phyloP scores from a whole-genome alignment of 192 early-diverging fungal genomes.

The Coemansia sp. region DNA sequence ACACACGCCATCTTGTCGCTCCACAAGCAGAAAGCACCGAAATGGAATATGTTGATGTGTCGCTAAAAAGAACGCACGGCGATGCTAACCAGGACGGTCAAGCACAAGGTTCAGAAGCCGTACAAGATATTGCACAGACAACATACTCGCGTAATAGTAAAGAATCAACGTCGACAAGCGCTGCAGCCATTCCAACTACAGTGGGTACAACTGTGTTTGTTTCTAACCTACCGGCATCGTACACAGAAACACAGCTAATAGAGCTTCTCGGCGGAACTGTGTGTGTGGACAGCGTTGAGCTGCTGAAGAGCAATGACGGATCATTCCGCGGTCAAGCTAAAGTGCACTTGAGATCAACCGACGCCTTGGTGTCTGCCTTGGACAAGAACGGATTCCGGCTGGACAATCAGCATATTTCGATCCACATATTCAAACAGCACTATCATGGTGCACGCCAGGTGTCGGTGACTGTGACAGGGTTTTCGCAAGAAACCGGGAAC shows the following conservation, averaged over 20 bases:
- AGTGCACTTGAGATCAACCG: slow-evolving; percentile 9
- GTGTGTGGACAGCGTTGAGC: slow-evolving; percentile 5
- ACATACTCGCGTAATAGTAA: neutral
- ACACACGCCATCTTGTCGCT: neutral
- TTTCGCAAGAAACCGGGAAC: slow-evolving; percentile 36
- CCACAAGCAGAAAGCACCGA: neutral
- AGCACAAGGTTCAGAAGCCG: neutral
- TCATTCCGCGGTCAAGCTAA: slow-evolving; percentile 35
- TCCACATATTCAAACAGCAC: slow-evolving; percentile 35
- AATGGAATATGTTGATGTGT: neutral
- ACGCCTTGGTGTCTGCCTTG: slow-evolving; percentile 30
- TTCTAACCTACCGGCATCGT: slow-evolving; percentile 23
- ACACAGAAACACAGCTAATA: neutral
- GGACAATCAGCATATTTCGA: slow-evolving; percentile 19
- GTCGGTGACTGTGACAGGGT: slow-evolving; percentile 29
- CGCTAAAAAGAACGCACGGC: neutral
- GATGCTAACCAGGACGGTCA: neutral
- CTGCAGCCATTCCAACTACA: neutral
- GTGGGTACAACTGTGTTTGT: slow-evolving; percentile 18
- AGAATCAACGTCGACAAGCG: neutral
- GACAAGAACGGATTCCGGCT: slow-evolving; percentile 38
- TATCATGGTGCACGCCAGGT: slow-evolving; percentile 5
- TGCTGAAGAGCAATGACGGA: slow-evolving; percentile 30
- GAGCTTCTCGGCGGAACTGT: slow-evolving; percentile 21
- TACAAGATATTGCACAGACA: neutral